Conservation (phyloP, 179 eudicot genomes). For the Drosera spatulata region DNA sequence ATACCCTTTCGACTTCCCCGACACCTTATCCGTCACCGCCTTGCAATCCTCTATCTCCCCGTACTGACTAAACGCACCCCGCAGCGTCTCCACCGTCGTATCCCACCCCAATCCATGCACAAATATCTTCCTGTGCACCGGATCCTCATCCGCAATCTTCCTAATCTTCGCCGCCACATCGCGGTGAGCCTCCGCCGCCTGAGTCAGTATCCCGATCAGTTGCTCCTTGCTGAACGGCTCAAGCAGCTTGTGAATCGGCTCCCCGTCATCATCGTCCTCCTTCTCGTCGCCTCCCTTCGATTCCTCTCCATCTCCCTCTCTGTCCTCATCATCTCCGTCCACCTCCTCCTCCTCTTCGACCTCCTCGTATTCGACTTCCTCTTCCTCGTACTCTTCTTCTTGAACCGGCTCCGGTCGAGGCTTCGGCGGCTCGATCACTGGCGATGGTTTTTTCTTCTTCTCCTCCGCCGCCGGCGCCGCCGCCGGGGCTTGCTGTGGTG, state of each 20-base stretch:
- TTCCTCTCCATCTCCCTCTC: too few relatives aligned
- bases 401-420: too few relatives aligned
- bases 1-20: conserved; percentile 24
- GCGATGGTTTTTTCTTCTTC: too few relatives aligned
- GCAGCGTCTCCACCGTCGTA: conserved; percentile 26
- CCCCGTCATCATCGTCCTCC: conserved; percentile 4
- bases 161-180: conserved; percentile 52
- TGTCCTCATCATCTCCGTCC: too few relatives aligned
- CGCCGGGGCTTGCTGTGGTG: too few relatives aligned
- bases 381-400: too few relatives aligned
- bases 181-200: conserved; percentile 78
- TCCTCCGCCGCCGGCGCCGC: too few relatives aligned
- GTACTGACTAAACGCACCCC: conserved; percentile 10
- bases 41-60: conserved; percentile 31
- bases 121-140: conserved; percentile 34
- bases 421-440: too few relatives aligned
- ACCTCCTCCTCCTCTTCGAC: too few relatives aligned
- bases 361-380: too few relatives aligned
- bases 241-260: conserved; percentile 9
- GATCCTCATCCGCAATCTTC: conserved; percentile 58
- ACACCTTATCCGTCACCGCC: conserved; percentile 20
- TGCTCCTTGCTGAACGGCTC: conserved; percentile 14
- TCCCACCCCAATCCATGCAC: conserved; percentile 34
- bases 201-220: conserved; percentile 23
- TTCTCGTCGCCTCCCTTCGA: too few relatives aligned